Base-by-base conservation (phyloP, 768 basidiomycete genomes). In the Rhizopogon rudus region DNA sequence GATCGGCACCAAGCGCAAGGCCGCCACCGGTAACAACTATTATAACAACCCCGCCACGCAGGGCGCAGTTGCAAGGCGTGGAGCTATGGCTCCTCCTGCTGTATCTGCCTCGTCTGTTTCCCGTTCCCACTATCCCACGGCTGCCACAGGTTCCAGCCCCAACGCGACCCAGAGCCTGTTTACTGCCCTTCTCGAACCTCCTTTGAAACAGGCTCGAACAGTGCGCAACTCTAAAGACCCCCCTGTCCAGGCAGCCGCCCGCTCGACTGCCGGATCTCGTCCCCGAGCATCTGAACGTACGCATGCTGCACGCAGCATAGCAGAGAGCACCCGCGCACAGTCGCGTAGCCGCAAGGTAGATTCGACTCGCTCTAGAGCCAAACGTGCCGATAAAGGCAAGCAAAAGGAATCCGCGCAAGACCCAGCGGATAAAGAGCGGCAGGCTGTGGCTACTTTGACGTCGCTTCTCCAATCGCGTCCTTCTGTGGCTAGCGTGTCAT, bases 151-250 rank as follows among this genome's bases (percentile, higher is more conserved):
- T 50, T 71, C 59, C 67, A 68, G 59, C 64, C 74, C 70, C 29
- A 74, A 73, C 67, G 77, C 73, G 9, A 60, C 74, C 44, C 83
- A 83, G 66, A 90, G 77, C 65, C 75, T 92, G 53, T 92, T 85
- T 64, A 73, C 84, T 13, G 85, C 88, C 58, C 82, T 92, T 52
- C 79, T 92, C 56, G 86, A 87, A 31, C 86, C 84, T 29, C 87
- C 88, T n/a, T 82, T 87, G 12, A 88, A 88, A 70, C 85, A 83
- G 59, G 87, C 87, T 48, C 78, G 88, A 49, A 91, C 89, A n/a
- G 83, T 91, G 55, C 84, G 86, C 61, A 90, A 90, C 65, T 81
- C 82, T 10, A 72, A 71, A 48, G 87, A 87, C 63, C 87, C 87
- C 31, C 88, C 86, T 16, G 69, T 86, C 10, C 73, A 82, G 71